Conservation (phyloP, 768 basidiomycete genomes). For the Boletus rufocinnamomeus region DNA sequence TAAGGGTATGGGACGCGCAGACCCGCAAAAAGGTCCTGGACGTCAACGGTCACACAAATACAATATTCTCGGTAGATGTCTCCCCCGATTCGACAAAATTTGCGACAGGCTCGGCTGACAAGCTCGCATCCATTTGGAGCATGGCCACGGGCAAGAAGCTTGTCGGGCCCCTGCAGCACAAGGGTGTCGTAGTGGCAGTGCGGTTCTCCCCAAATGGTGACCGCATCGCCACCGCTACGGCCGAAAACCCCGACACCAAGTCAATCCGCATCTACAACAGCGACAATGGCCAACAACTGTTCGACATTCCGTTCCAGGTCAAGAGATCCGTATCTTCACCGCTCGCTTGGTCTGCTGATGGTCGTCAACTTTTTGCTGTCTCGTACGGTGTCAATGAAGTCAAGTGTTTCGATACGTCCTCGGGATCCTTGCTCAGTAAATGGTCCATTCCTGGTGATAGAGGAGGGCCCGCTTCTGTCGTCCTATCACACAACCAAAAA, state of each 20-base stretch:
- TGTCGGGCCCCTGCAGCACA: not conserved
- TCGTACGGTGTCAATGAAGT: too few relatives aligned
- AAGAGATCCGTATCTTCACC: too few relatives aligned
- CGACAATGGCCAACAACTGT: not conserved
- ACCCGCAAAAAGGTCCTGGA: not conserved
- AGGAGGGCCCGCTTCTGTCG: too few relatives aligned
- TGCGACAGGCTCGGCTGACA: not conserved
- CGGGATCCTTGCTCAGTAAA: too few relatives aligned
- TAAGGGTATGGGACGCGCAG: slow-evolving; percentile 3
- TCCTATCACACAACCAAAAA: too few relatives aligned
- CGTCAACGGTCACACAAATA: not conserved
- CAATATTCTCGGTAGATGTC: not conserved
- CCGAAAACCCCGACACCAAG: not conserved
- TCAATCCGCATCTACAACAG: not conserved
- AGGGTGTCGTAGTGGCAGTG: not conserved
- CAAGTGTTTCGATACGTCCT: too few relatives aligned
- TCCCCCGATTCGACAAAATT: not conserved
- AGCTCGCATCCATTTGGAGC: not conserved
- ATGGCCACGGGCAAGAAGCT: not conserved
- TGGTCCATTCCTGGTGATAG: too few relatives aligned
- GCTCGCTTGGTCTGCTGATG: too few relatives aligned
- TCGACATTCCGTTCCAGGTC: not conserved
- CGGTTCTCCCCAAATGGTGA: not conserved
- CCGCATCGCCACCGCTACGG: not conserved
- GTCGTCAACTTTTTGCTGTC: too few relatives aligned